Evolutionary conservation across 2,329 filamentous ascomycete genomes (phyloP), one percentile per base, ranked within the genome.

Genomic region (Chaetomiaceae sp.): DNA sequence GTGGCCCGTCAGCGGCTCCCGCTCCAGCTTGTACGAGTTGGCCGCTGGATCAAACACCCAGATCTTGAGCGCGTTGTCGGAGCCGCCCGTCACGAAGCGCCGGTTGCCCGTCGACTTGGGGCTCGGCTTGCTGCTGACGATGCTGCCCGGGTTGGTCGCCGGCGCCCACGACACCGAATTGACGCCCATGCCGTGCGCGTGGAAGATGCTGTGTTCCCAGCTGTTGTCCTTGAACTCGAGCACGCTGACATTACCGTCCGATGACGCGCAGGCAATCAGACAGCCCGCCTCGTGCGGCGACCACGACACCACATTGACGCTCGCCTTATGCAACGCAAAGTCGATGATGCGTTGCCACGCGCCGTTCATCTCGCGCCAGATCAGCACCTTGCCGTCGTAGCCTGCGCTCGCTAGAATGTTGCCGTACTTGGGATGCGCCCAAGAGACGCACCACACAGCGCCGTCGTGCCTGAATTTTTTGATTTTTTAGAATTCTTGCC

Each of bases 371-470:
- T 99, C 94, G 70, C 91, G 90, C 90, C 92, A 99, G 78, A 99
- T 95, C 71, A 97, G 85, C 61, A 99, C 92, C 73, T 96, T 96
- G 72, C 92, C 94, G 72, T 99, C 94, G 75, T 96, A 99, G 61
- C 89, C 90, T 47, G 90, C 89, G 58, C 90, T 95, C 51, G 94
- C 94, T 56, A 99, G 86, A 67, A 99, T 96, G 70, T 92, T 96
- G 75, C 94, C 94, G 72, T 95, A 97, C 71, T 99, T 97, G 58
- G 94, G 94, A 68, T 99, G 94, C 44, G 92, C 91, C 94, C 94
- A 99, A 64, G 91, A 87, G 54, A 97, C 89, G 70, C 89, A 95
- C 94, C 94, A 99, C 54, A 99, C 92, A 32, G 94, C 90, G 58
- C 92, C 92, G 72, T 99, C 94, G 69, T 99, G 94, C 61, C 92